Evolutionary conservation across 1,284 basidiomycete genomes (phyloP), one percentile per base, ranked within the genome.

Genomic region (Neolentinus lepideus): DNA sequence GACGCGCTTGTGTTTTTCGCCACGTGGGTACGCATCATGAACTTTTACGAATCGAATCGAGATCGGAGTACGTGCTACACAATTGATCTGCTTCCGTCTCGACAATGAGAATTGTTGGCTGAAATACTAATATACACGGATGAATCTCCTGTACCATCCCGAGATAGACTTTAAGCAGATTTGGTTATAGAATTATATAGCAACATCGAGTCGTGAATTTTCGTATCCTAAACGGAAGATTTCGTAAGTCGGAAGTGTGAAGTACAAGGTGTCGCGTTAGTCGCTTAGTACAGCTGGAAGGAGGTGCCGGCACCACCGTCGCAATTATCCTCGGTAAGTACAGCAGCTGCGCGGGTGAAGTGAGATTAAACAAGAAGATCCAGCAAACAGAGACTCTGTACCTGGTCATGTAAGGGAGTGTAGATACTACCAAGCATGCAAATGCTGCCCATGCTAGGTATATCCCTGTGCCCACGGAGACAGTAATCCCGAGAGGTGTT

Each of bases 361-460:
- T 56, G 36, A 36, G 21, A 50, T 25, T 25, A 19, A 16, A 10
- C 9, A n/a, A 8, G 29, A 16, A 54, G 3, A 27, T n/a, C 8
- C 12, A 19, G 45, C 19, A 50, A 48, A 8, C 14, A 25, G n/a
- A n/a, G n/a, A 26, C 24, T 12, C 59, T 64, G 25, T 54, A 75
- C 73, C 81, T 88, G 62, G 89, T 77, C 76, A 88, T 78, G 64
- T 90, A 90, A 6, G 88, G 88, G 52, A 87, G 66, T 53, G 83
- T 72, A 1, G 88, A 88, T 31, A 76, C 73, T 43, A 81, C 68
- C 36, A 89, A 71, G 64, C 78, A 80, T 27, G 76, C 84, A 65
- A 86, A 88, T 3, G 85, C 79, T 2, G 83, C 83, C 88, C 88
- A 90, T 25, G 80, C 71, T 47, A 90, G 69, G 67, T 75, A 82